Evolutionary conservation across 345 rosid species (phyloP), one percentile per base, ranked within the genome.

Genomic region (Citrus glauca): DNA sequence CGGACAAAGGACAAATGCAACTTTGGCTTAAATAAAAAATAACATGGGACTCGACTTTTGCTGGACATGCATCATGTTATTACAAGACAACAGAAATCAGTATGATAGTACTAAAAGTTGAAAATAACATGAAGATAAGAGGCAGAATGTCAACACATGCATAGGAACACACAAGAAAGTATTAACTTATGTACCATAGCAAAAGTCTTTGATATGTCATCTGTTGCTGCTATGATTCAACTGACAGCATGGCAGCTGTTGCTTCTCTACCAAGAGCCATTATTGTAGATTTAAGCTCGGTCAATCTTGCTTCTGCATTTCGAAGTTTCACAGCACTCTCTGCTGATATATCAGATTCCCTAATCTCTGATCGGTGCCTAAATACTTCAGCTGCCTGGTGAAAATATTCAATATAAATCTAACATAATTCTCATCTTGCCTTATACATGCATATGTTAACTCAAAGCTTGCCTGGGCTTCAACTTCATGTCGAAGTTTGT

Each of bases 251-350:
- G 67, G 99, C 98, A 80, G 85, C 88, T 25, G 91, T 84, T 61
- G 99, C 99, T 88, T 88, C 98, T 88, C 81, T 93, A 53, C 99
- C 99, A 59, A 96, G 91, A 27, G 94, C 90, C 80, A 78, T 81
- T 85, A 89, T 79, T 14, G 90, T 81, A 33, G 94, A 82, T 91
- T 91, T 96, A 69, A 92, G 97, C 20, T 94, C 97, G 64, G 84
- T 78, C 73, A 91, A 88, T 85, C 95, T 90, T 55, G 90, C 78
- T 85, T 94, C 97, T 4, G 99, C 88, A 77, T 50, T 86, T 83
- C 27, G 89, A 81, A 96, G 95, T 84, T 85, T 96, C 85, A 84
- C 61, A 73, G 84, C 27, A 74, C 86, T 86, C 81, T 94, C 99
- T 38, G 90, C 92, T 5, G 37, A 35, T 35, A 35, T 35, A 35